Evolutionary conservation across 768 basidiomycete species (phyloP).

Genomic region (Cystobasidiopsis lactophilus): DNA sequence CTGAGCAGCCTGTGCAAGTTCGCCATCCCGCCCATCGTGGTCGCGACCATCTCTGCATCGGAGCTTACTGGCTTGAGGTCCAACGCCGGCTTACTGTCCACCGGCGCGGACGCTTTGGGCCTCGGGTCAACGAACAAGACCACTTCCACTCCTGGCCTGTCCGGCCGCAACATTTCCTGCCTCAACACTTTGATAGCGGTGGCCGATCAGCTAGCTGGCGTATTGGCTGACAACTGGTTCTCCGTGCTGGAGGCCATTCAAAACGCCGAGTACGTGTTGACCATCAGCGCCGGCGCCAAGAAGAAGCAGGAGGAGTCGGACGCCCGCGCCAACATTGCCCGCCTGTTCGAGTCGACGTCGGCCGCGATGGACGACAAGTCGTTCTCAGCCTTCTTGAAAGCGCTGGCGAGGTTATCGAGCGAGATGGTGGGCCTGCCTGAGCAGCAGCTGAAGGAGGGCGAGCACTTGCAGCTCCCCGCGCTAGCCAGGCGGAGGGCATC

Average conservation of each 20-base stretch:
- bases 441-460: constrained; percentile 9
- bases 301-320: constrained; percentile 38
- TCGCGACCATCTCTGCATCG: constrained; percentile 50
- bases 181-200: constrained; percentile 58
- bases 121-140: constrained; percentile 11
- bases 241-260: constrained; percentile 71
- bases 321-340: constrained; percentile 49
- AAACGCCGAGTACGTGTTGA: constrained; percentile 77
- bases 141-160: constrained; percentile 27
- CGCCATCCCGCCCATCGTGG: constrained; percentile 72
- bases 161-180: constrained; percentile 75
- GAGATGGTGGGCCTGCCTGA: constrained; percentile 81
- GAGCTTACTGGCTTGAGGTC: constrained; percentile 7
- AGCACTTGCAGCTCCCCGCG: neutral
- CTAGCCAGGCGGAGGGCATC: constrained; percentile 20
- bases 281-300: constrained; percentile 9
- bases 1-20: constrained; percentile 72
- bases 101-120: constrained; percentile 24
- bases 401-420: constrained; percentile 61
- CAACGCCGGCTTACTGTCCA: constrained; percentile 13
- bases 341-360: constrained; percentile 56
- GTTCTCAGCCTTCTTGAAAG: constrained; percentile 53
- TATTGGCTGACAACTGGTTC: constrained; percentile 80
- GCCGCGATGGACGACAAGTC: constrained; percentile 62
- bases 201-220: constrained; percentile 59